phyloP scores from a whole-genome alignment of 2,329 filamentous ascomycete genomes.

The Aspergillus fumigatiaffinis region DNA sequence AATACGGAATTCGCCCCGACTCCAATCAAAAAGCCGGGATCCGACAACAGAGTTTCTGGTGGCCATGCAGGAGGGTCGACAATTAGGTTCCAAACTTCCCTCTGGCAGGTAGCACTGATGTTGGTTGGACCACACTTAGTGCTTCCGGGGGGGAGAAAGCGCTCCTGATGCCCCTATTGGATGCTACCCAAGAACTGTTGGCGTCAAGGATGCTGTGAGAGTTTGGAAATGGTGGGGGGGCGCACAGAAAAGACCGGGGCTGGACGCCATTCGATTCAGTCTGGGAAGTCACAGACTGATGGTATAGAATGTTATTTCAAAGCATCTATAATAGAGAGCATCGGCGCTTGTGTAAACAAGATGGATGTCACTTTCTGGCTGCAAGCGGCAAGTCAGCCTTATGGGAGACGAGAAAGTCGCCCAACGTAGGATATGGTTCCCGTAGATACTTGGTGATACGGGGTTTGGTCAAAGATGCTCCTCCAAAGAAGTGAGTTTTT shows the following conservation, averaged over 20 bases:
- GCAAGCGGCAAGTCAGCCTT: not conserved
- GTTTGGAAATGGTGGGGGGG: not conserved
- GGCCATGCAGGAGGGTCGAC: constrained; percentile 3
- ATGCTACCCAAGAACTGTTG: constrained; percentile 9
- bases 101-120: not conserved
- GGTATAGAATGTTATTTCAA: not conserved
- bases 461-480: not conserved
- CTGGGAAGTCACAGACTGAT: not conserved
- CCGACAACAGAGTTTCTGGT: constrained; percentile 4
- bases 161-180: constrained; percentile 15
- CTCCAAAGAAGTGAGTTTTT: not conserved
- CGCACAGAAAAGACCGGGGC: not conserved
- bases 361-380: not conserved
- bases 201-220: constrained; percentile 12
- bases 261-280: not conserved
- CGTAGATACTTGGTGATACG: not conserved
- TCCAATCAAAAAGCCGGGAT: constrained; percentile 4
- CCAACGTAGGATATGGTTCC: not conserved
- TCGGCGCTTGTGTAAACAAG: not conserved
- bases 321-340: not conserved
- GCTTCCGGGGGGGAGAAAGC: constrained; percentile 1
- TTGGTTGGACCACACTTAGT: not conserved
- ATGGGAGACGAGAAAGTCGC: not conserved
- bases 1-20: not conserved
- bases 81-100: not conserved